A percentile compares a stretch with the other conserved stretches of the same genome.
These are phyloP conservation scores for Lagerstroemia speciosa DNA, from an alignment of 345 rosid species.

Conservation along the genomic window DNA sequence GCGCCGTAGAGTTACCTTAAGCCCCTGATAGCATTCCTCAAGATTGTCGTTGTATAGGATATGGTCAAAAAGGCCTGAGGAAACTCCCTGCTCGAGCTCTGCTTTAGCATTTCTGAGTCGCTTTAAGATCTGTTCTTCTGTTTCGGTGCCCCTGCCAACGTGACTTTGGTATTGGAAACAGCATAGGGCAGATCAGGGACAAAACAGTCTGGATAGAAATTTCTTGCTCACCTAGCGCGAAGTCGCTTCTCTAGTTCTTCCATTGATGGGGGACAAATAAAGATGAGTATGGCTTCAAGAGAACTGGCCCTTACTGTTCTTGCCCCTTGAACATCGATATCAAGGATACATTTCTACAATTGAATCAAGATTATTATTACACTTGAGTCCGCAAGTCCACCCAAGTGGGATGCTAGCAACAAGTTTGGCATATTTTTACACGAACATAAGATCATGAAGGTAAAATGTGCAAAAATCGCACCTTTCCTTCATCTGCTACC, in stretches of 20 bases:
- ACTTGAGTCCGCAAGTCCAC: not conserved
- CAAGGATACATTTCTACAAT: slow-evolving; percentile 83
- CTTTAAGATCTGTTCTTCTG: slow-evolving; percentile 77
- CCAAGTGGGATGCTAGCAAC: not conserved
- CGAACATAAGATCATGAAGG: not conserved
- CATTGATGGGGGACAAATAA: slow-evolving; percentile 86
- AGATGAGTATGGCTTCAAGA: slow-evolving; percentile 73
- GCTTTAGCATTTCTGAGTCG: slow-evolving; percentile 66
- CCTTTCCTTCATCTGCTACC: slow-evolving; percentile 89
- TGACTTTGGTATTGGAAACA: slow-evolving; percentile 9
- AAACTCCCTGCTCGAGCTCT: slow-evolving; percentile 70
- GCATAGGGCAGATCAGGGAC: slow-evolving; percentile 1
- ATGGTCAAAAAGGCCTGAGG: slow-evolving; percentile 60
- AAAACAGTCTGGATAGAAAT: not conserved
- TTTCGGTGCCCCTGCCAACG: slow-evolving; percentile 69
- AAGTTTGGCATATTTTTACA: not conserved
- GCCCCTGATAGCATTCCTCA: slow-evolving; percentile 64
- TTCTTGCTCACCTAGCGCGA: slow-evolving; percentile 53
- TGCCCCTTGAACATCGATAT: slow-evolving; percentile 98
- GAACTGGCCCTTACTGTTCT: slow-evolving; percentile 62
- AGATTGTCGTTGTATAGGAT: slow-evolving; percentile 61
- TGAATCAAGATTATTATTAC: not conserved
- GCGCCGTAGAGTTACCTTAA: slow-evolving; percentile 48
- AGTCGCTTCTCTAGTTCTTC: slow-evolving; percentile 73
- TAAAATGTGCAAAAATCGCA: slow-evolving; percentile 10